Base-by-base conservation (phyloP, 1,139 yeast genomes). In the Kodamaea ohmeri region DNA sequence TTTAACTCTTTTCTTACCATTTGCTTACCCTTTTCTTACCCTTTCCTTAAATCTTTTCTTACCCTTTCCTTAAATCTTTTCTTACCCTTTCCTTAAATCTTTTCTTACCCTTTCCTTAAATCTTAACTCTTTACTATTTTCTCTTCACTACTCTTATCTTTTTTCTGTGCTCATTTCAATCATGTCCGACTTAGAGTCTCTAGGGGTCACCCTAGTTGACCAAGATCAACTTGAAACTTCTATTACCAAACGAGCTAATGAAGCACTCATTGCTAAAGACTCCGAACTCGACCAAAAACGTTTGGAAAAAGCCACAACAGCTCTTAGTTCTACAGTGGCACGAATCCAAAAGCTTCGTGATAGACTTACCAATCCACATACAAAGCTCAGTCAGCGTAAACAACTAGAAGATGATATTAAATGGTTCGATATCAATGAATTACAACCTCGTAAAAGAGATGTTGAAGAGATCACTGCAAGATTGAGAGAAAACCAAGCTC, bases 201-300 rank as follows among this genome's bases (percentile, higher is more conserved):
- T 65, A 9, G 69, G 67, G 13, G 64, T 63, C 34, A 67, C 67
- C 50, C 65, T 84, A 4, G 78, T 87, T 44, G 89, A 85, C 49
- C 97, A 90, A 56, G 80, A 75, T 41, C 80, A 80, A 16, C 63
- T 90, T 13, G 97, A 88, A 52, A 66, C 78, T 34, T 66, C 76
- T 43, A 83, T 90, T 28, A 88, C 89, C 12, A 68, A 68, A 34
- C 67, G 76, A 60, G 97, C 96, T 1, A 80, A 80, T 46, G 67
- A 67, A 37, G 78, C 76, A 4, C 70, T 88, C 41, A 63, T 73
- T 2, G 62, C 71, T 34, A 78, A 82, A 40, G 90, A 87, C 41
- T 62, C 76, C 4, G 96, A 85, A 48, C 64, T 83, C 33, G 98
- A 92, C 49, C 65, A 71, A 40, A 83, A 81, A 46, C 70, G 97